These are phyloP conservation scores for Cyberlindnera americana DNA, from an alignment of 805 yeast genomes.

Conservation along the genomic window DNA sequence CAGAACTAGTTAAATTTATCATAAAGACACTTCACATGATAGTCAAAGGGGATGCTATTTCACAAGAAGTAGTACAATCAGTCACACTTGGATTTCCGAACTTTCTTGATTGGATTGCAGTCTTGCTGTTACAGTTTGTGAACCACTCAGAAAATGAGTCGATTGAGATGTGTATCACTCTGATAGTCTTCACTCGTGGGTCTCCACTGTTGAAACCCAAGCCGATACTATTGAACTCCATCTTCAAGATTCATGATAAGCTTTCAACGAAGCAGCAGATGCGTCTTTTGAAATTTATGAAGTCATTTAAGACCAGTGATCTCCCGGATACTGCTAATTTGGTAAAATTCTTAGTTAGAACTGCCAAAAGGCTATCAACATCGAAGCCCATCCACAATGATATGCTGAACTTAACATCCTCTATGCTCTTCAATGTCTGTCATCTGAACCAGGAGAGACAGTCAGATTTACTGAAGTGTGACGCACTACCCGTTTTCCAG, in stretches of 20 bases:
- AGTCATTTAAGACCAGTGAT: slow-evolving; percentile 17
- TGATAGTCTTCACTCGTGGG: slow-evolving; percentile 29
- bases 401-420: slow-evolving; percentile 38
- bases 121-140: slow-evolving; percentile 30
- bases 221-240: slow-evolving; percentile 41
- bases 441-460: slow-evolving; percentile 42
- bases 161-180: slow-evolving; percentile 34
- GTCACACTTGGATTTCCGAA: slow-evolving; percentile 38
- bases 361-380: slow-evolving; percentile 6
- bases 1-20: slow-evolving; percentile 36
- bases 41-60: slow-evolving; percentile 34
- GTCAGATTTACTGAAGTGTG: slow-evolving; percentile 36
- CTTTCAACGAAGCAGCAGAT: slow-evolving; percentile 34
- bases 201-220: slow-evolving; percentile 39
- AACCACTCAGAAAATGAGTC: slow-evolving; percentile 8
- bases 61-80: slow-evolving; percentile 40
- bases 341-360: slow-evolving; percentile 38
- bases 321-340: slow-evolving; percentile 26
- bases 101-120: slow-evolving; percentile 37
- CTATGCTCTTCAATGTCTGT: slow-evolving; percentile 43
- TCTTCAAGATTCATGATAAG: slow-evolving; percentile 38
- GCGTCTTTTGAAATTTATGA: slow-evolving; percentile 35
- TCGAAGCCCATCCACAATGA: slow-evolving; percentile 28
- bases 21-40: slow-evolving; percentile 36
- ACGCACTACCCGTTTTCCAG: slow-evolving; percentile 38